Conservation (phyloP, 305 asterid species). For the Andrographis paniculata region DNA sequence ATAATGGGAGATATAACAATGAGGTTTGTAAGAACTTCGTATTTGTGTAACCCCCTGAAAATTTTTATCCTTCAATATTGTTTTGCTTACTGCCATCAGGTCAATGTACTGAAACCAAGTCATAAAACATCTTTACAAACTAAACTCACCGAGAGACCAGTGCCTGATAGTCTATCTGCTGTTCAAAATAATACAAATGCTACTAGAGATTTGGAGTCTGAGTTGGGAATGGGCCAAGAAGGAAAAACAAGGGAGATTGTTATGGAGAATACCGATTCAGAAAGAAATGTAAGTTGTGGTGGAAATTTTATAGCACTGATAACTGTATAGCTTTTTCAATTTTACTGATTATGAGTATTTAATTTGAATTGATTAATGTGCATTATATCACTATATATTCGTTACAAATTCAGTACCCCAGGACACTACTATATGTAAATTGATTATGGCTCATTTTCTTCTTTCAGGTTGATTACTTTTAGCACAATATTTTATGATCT, state of each 20-base stretch:
- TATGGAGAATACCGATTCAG: conserved; percentile 49
- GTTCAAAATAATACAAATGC: conserved; percentile 78
- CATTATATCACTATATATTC: neutral
- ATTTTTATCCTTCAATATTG: conserved; percentile 15
- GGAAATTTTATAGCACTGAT: neutral
- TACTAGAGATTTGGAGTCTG: conserved; percentile 82
- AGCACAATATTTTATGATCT: neutral
- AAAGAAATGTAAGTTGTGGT: conserved; percentile 41
- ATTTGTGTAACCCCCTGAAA: conserved; percentile 7
- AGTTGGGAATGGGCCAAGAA: conserved; percentile 67
- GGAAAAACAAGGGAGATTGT: conserved; percentile 71
- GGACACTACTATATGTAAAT: neutral
- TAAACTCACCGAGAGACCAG: conserved; percentile 48
- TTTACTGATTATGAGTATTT: neutral
- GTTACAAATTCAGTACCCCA: neutral
- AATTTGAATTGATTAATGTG: neutral
- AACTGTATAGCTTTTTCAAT: neutral
- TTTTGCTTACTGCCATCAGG: conserved; percentile 37
- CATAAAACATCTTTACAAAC: conserved; percentile 78
- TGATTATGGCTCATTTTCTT: neutral
- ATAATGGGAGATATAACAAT: conserved; percentile 92
- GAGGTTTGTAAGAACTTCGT: conserved; percentile 45
- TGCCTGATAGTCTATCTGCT: conserved; percentile 83
- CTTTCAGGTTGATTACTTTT: neutral
- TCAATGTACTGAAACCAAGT: conserved; percentile 92